Percentiles rank a stretch among this genome's conserved stretches.
phyloP scores from a whole-genome alignment of 129 eudicot species.

The Flaveria trinervia region DNA sequence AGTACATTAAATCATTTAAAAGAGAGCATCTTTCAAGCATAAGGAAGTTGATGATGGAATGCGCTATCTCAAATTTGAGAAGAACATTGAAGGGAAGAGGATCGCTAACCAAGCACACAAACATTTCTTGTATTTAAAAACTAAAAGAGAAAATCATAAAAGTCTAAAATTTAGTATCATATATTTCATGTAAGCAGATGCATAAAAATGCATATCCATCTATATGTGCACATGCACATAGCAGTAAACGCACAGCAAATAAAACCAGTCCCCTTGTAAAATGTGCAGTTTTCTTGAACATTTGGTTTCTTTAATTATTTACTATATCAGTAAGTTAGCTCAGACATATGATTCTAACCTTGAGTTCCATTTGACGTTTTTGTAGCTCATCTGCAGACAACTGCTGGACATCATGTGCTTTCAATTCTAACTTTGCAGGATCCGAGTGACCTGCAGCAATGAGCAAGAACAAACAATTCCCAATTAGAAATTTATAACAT shows the following conservation, averaged over 20 bases:
- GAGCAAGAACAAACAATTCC: conserved; percentile 4
- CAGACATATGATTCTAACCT: conserved; percentile 47
- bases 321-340: not conserved
- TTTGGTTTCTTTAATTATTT: not conserved
- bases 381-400: conserved; percentile 65
- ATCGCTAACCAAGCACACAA: not conserved
- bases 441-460: conserved; percentile 74
- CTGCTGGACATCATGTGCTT: conserved; percentile 55
- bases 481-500: conserved; percentile 12
- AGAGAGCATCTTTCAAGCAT: not conserved
- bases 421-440: conserved; percentile 65
- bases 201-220: not conserved
- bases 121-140: not conserved
- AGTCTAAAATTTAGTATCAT: not conserved
- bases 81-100: not conserved
- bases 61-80: not conserved
- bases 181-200: not conserved
- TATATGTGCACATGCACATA: not conserved
- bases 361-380: conserved; percentile 66
- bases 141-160: not conserved
- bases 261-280: not conserved
- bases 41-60: not conserved
- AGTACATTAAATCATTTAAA: not conserved
- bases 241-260: not conserved
- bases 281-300: not conserved